These are phyloP conservation scores for Echinosophora koreensis DNA, from an alignment of 306 rosid genomes.

Conservation along the genomic window DNA sequence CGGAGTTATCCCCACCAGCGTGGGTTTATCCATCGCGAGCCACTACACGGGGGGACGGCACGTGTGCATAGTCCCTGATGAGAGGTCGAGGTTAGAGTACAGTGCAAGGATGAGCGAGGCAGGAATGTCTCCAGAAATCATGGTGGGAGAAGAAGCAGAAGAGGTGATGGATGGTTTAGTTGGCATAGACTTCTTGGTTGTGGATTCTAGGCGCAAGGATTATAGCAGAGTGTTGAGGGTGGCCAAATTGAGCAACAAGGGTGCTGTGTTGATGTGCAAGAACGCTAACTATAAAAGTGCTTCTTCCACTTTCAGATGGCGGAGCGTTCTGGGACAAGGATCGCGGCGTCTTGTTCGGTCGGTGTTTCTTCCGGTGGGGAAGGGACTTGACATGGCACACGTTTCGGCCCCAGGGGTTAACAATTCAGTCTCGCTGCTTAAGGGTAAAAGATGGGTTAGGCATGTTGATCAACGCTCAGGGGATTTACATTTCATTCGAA, in stretches of 20 bases:
- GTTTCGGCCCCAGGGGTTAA: conserved; percentile 59
- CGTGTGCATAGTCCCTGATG: conserved; percentile 87
- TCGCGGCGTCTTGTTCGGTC: conserved; percentile 71
- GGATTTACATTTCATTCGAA: conserved; percentile 77
- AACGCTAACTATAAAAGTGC: conserved; percentile 54
- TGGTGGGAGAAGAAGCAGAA: conserved; percentile 81
- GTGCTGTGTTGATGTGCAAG: conserved; percentile 86
- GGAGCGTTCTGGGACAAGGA: conserved; percentile 59
- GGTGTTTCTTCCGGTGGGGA: conserved; percentile 91
- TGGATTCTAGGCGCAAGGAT: conserved; percentile 68
- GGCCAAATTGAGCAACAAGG: conserved; percentile 73
- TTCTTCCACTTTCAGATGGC: conserved; percentile 69
- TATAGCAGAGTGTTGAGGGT: conserved; percentile 61
- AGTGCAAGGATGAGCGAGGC: conserved; percentile 56
- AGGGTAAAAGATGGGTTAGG: conserved; percentile 68
- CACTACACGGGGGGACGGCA: conserved; percentile 79
- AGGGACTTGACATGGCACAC: conserved; percentile 84
- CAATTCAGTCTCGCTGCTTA: conserved; percentile 7
- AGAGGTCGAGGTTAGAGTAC: conserved; percentile 70
- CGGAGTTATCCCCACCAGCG: conserved; percentile 74
- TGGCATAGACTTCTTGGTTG: conserved; percentile 85
- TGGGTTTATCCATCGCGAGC: conserved; percentile 75
- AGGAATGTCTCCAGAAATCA: conserved; percentile 59
- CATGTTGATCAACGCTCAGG: conserved; percentile 90
- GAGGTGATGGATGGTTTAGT: conserved; percentile 61